A percentile compares a stretch with the other conserved stretches of the same genome.
Evolutionary conservation across 176 grass and related monocot species (phyloP).

Genomic region (Raddia distichophylla): DNA sequence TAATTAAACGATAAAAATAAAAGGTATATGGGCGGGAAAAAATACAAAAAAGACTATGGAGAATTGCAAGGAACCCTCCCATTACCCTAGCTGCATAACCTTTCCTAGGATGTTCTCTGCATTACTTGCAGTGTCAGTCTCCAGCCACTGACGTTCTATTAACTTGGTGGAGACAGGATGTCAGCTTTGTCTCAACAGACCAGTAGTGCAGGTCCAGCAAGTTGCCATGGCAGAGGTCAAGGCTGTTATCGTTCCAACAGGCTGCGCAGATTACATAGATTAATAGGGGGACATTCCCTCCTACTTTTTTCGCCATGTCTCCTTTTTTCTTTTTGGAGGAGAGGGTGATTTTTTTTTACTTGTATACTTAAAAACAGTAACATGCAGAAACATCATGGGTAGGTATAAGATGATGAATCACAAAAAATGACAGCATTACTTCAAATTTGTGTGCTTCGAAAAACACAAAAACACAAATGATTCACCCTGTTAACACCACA

Average conservation of each 20-base stretch:
- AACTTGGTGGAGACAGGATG: constrained; percentile 4
- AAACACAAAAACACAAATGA: constrained; percentile 11
- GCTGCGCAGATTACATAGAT: background rate
- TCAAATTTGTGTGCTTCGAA: constrained; percentile 23
- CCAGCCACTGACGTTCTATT: background rate
- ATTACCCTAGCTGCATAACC: constrained; percentile 8
- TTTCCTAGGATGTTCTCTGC: background rate
- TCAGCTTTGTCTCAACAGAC: constrained; percentile 19
- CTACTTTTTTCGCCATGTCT: background rate
- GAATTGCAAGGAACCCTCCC: background rate
- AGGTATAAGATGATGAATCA: constrained; percentile 7
- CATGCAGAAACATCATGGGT: background rate
- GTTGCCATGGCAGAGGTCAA: constrained; percentile 9
- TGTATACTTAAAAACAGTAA: background rate
- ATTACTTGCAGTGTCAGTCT: background rate
- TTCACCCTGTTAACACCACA: constrained; percentile 23
- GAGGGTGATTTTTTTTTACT: background rate
- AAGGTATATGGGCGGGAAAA: background rate
- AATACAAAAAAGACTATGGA: background rate
- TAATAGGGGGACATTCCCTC: background rate
- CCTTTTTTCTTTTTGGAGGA: background rate
- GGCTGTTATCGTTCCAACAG: constrained; percentile 4
- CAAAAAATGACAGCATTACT: background rate
- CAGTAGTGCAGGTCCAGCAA: constrained; percentile 1
- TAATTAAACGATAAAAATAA: constrained; percentile 3